Percentiles rank a stretch among this genome's conserved stretches.
These are phyloP conservation scores for Lupinus albus DNA, from an alignment of 306 rosid species.

Conservation along the genomic window DNA sequence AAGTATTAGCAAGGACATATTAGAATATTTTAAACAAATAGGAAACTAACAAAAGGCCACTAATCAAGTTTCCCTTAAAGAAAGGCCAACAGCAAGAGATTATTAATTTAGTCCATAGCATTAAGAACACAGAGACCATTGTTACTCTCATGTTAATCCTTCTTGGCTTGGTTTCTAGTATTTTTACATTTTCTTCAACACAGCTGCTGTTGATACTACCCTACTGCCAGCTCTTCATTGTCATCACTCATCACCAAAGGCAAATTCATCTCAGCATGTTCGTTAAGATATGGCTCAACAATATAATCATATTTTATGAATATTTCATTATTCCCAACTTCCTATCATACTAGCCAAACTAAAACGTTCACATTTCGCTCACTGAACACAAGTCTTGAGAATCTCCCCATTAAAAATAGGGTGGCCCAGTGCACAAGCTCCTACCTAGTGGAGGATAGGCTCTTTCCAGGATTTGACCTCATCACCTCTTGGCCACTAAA, in stretches of 20 bases:
- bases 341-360: background rate
- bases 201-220: background rate
- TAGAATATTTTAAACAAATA: conserved; percentile 33
- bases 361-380: background rate
- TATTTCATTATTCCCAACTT: background rate
- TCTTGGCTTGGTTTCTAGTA: conserved; percentile 7
- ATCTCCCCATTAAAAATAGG: conserved; percentile 16
- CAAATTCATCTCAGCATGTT: conserved; percentile 4
- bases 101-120: conserved; percentile 25
- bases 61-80: background rate
- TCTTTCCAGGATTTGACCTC: too few relatives aligned
- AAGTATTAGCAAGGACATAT: conserved; percentile 39
- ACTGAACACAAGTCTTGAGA: conserved; percentile 5
- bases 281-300: conserved; percentile 17
- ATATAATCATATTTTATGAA: conserved; percentile 6
- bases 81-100: background rate
- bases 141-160: background rate
- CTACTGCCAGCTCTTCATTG: conserved; percentile 4
- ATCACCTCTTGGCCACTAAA: too few relatives aligned
- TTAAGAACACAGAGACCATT: conserved; percentile 8
- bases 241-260: conserved; percentile 14
- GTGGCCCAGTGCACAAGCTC: too few relatives aligned
- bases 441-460: too few relatives aligned
- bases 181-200: conserved; percentile 11
- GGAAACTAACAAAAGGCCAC: conserved; percentile 30